A percentile compares a stretch with the other conserved stretches of the same genome.
Conservation (phyloP, 306 rosid genomes). For the Gleditsia sinensis region DNA sequence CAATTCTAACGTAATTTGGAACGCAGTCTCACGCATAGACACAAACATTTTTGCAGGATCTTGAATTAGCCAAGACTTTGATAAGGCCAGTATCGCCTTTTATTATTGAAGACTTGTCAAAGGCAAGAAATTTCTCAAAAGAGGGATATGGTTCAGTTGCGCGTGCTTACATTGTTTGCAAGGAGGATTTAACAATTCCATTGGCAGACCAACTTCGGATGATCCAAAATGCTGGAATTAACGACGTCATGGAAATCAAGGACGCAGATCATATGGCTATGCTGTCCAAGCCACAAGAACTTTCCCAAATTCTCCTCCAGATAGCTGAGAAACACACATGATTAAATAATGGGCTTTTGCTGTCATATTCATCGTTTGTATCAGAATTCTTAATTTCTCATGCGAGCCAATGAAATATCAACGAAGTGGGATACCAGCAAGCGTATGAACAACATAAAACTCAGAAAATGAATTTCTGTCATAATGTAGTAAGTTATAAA, state of each 20-base stretch:
- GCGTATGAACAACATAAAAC: too few relatives aligned
- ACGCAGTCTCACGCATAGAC: not conserved
- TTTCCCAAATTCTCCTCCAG: constrained; percentile 37
- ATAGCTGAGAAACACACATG: constrained; percentile 26
- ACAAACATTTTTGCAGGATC: constrained; percentile 49
- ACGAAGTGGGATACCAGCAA: too few relatives aligned
- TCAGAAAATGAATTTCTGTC: not conserved
- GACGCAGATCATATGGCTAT: constrained; percentile 56
- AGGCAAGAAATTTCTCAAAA: constrained; percentile 40
- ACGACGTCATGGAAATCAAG: constrained; percentile 44
- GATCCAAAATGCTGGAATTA: constrained; percentile 47
- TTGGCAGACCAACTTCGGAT: constrained; percentile 47
- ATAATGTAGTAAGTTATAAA: too few relatives aligned
- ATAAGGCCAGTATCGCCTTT: too few relatives aligned
- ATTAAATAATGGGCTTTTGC: not conserved
- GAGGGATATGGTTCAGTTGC: constrained; percentile 51
- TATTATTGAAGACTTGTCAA: too few relatives aligned
- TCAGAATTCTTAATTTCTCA: too few relatives aligned
- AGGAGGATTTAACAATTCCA: constrained; percentile 39
- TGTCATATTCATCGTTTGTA: too few relatives aligned
- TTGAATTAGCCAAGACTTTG: constrained; percentile 47
- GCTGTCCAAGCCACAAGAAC: constrained; percentile 42
- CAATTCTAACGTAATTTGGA: too few relatives aligned
- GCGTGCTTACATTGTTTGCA: constrained; percentile 29
- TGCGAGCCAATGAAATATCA: too few relatives aligned